Evolutionary conservation across 306 rosid species (phyloP).

Genomic region (Prunus mira): DNA sequence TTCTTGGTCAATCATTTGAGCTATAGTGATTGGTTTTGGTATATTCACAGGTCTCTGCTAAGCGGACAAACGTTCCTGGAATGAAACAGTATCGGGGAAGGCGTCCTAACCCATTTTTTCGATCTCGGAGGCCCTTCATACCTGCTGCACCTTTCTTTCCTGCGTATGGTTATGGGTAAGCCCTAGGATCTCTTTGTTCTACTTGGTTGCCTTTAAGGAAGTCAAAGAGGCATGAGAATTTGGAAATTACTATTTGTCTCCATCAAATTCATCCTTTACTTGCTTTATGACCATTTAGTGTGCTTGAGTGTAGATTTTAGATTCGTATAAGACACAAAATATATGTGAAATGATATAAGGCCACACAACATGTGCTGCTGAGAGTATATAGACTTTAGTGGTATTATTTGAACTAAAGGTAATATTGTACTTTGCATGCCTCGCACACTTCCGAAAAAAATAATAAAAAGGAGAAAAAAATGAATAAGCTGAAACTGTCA

Average conservation of each 20-base stretch:
- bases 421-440: neutral
- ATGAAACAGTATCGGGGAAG: slow-evolving; percentile 89
- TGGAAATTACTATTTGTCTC: neutral
- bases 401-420: neutral
- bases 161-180: slow-evolving; percentile 84
- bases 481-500: neutral
- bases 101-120: slow-evolving; percentile 54
- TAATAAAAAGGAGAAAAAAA: neutral
- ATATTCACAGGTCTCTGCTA: slow-evolving; percentile 81
- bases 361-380: neutral
- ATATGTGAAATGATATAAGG: neutral
- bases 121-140: slow-evolving; percentile 79
- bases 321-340: neutral
- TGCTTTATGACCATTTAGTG: neutral
- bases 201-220: neutral
- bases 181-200: neutral
- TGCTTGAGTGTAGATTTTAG: neutral
- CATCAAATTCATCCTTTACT: neutral
- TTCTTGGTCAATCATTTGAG: slow-evolving; percentile 22
- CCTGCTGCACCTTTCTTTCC: slow-evolving; percentile 75
- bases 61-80: slow-evolving; percentile 92
- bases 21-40: slow-evolving; percentile 23
- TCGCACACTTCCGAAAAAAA: neutral
- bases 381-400: neutral
- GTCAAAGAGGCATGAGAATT: neutral